phyloP scores from a whole-genome alignment of 495 filamentous ascomycete genomes.

The Filosporella fistucella region DNA sequence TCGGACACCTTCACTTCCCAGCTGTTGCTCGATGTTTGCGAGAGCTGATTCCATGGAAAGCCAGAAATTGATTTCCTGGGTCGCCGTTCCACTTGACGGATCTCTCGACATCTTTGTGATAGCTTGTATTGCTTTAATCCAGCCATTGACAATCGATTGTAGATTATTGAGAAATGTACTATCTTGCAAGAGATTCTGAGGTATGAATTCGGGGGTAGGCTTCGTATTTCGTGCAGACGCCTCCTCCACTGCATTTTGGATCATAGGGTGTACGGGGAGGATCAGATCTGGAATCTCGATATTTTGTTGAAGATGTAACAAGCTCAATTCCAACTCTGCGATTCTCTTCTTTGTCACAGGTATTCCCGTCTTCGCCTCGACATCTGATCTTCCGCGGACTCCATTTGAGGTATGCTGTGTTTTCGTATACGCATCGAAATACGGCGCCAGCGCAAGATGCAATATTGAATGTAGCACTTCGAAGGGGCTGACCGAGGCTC shows the following conservation, averaged over 20 bases:
- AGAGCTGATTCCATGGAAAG: conserved; percentile 88
- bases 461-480: conserved; percentile 85
- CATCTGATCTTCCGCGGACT: conserved; percentile 66
- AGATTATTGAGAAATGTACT: conserved; percentile 90
- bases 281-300: conserved; percentile 92
- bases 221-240: conserved; percentile 60
- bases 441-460: conserved; percentile 82
- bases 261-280: conserved; percentile 78
- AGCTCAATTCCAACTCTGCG: conserved; percentile 84
- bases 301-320: conserved; percentile 92
- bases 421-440: conserved; percentile 92
- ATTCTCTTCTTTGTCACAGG: conserved; percentile 95
- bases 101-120: conserved; percentile 93
- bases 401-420: conserved; percentile 65
- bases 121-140: conserved; percentile 98
- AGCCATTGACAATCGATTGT: conserved; percentile 87
- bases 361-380: conserved; percentile 87
- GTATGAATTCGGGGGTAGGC: conserved; percentile 72
- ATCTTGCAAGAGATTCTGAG: conserved; percentile 65
- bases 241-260: conserved; percentile 76
- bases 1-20: conserved; percentile 81
- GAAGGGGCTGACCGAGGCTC: conserved; percentile 69
- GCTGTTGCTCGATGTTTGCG: conserved; percentile 83
- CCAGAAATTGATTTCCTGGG: conserved; percentile 99
- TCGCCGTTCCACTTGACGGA: conserved; percentile 80